Conservation (phyloP, 139 green algal genomes). For the Chlorella sp. region DNA sequence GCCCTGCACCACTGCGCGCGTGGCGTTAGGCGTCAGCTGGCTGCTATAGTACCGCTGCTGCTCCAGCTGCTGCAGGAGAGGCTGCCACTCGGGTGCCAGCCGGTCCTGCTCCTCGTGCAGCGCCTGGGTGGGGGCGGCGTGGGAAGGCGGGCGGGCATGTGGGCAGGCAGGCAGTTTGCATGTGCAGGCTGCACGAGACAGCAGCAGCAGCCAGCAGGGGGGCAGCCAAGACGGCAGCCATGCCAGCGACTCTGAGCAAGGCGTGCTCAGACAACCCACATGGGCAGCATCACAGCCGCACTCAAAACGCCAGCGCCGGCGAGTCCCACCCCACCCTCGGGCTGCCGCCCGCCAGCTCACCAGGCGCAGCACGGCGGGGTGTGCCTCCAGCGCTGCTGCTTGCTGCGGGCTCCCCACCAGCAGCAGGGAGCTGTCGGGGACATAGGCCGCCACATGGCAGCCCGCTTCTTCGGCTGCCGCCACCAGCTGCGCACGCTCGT, state of each 20-base stretch:
- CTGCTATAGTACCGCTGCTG: neutral
- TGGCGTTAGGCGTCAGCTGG: neutral
- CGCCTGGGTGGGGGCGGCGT: neutral
- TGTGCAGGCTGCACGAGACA: no score
- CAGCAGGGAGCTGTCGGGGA: constrained; percentile 37
- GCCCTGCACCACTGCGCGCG: neutral
- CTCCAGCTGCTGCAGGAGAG: constrained; percentile 7
- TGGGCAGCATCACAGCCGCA: neutral
- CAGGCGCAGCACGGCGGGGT: constrained; percentile 23
- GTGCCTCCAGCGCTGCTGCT: neutral
- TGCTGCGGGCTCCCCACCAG: constrained; percentile 22
- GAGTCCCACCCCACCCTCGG: no score
- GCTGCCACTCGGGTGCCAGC: constrained; percentile 40
- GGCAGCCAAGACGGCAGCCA: no score
- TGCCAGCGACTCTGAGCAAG: no score
- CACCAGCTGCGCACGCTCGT: neutral
- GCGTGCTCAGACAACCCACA: no score
- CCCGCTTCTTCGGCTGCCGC: neutral
- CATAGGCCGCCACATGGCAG: constrained; percentile 20
- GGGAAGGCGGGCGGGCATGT: neutral
- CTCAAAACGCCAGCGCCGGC: no score
- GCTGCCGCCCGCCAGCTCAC: neutral
- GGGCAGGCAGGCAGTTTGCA: neutral
- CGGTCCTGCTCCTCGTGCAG: constrained; percentile 23
- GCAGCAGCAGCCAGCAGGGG: neutral